Evolutionary conservation across 192 early-diverging fungal species (phyloP).

Genomic region (Hyaloraphidium curvatum): DNA sequence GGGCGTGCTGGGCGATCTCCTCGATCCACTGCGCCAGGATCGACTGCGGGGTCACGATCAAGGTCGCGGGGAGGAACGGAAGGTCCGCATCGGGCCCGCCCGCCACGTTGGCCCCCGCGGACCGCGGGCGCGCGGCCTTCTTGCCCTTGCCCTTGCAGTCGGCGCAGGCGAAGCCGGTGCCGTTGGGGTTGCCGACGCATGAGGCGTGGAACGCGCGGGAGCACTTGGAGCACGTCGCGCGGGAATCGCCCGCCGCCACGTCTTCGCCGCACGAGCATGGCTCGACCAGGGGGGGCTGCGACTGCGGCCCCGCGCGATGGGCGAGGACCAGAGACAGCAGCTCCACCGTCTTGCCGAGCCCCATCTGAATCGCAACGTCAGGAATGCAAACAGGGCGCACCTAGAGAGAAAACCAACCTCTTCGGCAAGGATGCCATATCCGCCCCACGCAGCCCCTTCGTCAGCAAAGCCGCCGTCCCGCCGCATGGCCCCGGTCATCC

Average conservation of each 20-base stretch:
- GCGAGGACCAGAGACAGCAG: conserved; percentile 33
- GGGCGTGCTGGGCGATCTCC: conserved; percentile 34
- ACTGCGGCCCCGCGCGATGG: conserved; percentile 9
- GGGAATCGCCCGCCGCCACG: neutral
- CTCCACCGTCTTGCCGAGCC: conserved; percentile 48
- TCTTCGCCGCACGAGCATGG: neutral
- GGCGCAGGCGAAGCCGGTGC: no score
- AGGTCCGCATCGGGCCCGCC: neutral
- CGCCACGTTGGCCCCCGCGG: neutral
- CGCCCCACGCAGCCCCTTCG: neutral
- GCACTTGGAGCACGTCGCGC: neutral
- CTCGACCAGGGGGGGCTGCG: neutral
- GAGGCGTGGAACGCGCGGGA: neutral
- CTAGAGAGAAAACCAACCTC: neutral
- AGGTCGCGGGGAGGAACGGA: conserved; percentile 18
- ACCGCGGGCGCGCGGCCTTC: neutral
- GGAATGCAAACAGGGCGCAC: neutral
- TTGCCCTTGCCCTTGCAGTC: neutral
- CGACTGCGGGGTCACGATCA: conserved; percentile 38
- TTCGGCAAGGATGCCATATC: neutral
- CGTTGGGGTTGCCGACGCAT: neutral
- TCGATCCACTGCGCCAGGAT: conserved; percentile 44
- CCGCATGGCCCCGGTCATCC: neutral
- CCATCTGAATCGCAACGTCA: conserved; percentile 22
- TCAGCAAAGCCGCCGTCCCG: neutral